Evolutionary conservation across 2,329 filamentous ascomycete genomes (phyloP), one percentile per base, ranked within the genome.

Genomic region (Tolypocladium nubicola): DNA sequence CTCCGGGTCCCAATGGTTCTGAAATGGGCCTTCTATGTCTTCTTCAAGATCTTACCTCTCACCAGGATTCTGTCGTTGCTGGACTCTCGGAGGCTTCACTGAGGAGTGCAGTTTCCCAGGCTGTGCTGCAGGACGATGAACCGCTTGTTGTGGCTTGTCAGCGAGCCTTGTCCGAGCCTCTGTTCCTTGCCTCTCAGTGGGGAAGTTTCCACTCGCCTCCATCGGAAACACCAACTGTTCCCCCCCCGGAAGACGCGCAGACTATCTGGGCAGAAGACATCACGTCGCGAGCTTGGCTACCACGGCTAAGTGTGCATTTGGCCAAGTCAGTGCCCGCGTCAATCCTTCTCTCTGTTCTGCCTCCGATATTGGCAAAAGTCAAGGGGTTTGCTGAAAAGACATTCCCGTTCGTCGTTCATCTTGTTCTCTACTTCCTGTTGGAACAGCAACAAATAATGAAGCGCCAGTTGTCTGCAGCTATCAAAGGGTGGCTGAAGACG

Each of bases 341-440:
- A 59, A 81, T 87, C 16, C 76, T 96, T 2, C 76, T 97, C 45
- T 81, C 81, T 13, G 81, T 87, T 2, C 72, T 97, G 30, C 76
- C 81, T 1, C 81, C 82, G 6, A 79, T 94, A 43, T 75, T 97
- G 5, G 71, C 76, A 14, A 78, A 79, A 14, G 82, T 93, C 33
- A 79, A 82, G 45, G 81, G 82, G 0, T 85, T 97, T 66, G 87
- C 91, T 0, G 81, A 86, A 59, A 81, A 85, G 47, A 77, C 90
- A 0, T 86, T 97, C 54, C 91, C 92, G 0, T 95, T 89, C 62
- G 81, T 97, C 56, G 76, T 96, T 3, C 95, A 99, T 70, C 76
- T 96, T 47, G 84, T 91, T 19, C 77, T 99, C 0, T 75, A 85
- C 1, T 80, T 83, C 45, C 86, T 93, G 64, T 72, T 81, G n/a